phyloP scores from a whole-genome alignment of 2,329 filamentous ascomycete genomes.

The Talaromyces sp. region DNA sequence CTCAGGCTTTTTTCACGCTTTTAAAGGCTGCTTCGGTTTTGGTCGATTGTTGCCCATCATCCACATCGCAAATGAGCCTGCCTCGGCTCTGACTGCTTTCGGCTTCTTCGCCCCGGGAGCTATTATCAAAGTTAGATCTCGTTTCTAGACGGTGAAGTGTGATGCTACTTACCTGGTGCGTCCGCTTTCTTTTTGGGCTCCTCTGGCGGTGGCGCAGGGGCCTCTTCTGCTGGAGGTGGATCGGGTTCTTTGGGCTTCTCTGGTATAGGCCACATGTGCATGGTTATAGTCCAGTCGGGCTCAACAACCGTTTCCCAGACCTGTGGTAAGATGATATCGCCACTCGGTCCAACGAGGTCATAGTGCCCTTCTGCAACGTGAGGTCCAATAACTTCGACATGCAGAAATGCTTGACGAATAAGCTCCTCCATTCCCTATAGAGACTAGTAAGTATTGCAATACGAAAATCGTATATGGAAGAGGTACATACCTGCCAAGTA shows the following conservation, averaged over 20 bases:
- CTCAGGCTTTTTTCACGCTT: constrained; percentile 50
- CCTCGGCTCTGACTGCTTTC: constrained; percentile 28
- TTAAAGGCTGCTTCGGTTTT: constrained; percentile 41
- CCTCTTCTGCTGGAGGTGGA: constrained; percentile 30
- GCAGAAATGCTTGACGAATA: constrained; percentile 78
- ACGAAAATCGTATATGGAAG: background rate
- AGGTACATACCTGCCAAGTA: constrained; percentile 69
- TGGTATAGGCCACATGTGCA: constrained; percentile 66
- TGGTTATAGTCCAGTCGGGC: constrained; percentile 70
- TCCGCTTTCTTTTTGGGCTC: constrained; percentile 37
- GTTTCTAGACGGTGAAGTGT: background rate
- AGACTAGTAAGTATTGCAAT: constrained; percentile 27
- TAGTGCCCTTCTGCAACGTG: constrained; percentile 78
- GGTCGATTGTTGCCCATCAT: constrained; percentile 41
- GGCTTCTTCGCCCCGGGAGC: constrained; percentile 35
- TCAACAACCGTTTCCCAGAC: constrained; percentile 81
- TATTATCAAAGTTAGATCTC: constrained; percentile 1
- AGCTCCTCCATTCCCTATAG: constrained; percentile 78
- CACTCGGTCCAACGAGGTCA: constrained; percentile 74
- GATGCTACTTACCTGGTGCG: constrained; percentile 31
- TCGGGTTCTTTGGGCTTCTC: constrained; percentile 48
- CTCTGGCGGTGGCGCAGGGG: constrained; percentile 24
- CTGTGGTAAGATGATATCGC: constrained; percentile 76
- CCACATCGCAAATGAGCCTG: constrained; percentile 45
- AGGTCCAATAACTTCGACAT: constrained; percentile 72